Percentiles rank a stretch among this genome's conserved stretches.
Conservation (phyloP, 2,329 filamentous ascomycete species). For the Amauroascus verrucosus region DNA sequence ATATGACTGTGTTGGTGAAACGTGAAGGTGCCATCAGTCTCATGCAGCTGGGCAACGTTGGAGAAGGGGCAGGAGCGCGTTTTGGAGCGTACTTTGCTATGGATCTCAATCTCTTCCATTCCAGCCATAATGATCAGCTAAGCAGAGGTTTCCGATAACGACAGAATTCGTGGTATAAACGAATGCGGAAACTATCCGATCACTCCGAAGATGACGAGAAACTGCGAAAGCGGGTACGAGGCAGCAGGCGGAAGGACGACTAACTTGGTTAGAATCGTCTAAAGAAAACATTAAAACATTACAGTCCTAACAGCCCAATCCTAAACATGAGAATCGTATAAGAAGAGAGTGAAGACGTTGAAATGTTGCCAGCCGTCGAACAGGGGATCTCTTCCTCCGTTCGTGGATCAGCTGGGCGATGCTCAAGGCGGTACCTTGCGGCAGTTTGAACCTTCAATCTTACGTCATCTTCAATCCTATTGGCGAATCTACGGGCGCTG, state of each 20-base stretch:
- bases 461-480: no score
- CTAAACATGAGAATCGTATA: not conserved
- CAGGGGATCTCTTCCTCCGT: not conserved
- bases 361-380: not conserved
- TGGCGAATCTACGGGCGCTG: no score
- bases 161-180: not conserved
- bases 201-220: not conserved
- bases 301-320: not conserved
- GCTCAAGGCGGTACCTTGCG: no score
- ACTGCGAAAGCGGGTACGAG: not conserved
- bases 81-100: slow-evolving; percentile 65
- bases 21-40: slow-evolving; percentile 19
- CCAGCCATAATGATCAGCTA: slow-evolving; percentile 57
- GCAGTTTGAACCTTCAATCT: no score
- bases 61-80: not conserved
- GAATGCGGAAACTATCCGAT: not conserved
- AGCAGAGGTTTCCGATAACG: not conserved
- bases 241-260: not conserved
- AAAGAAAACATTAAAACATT: not conserved
- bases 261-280: not conserved
- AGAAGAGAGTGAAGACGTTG: not conserved
- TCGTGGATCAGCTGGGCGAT: no score
- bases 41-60: not conserved
- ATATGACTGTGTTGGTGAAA: slow-evolving; percentile 58
- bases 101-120: slow-evolving; percentile 93